phyloP scores from a whole-genome alignment of 2,329 filamentous ascomycete genomes.

The Epichloe gansuensis region DNA sequence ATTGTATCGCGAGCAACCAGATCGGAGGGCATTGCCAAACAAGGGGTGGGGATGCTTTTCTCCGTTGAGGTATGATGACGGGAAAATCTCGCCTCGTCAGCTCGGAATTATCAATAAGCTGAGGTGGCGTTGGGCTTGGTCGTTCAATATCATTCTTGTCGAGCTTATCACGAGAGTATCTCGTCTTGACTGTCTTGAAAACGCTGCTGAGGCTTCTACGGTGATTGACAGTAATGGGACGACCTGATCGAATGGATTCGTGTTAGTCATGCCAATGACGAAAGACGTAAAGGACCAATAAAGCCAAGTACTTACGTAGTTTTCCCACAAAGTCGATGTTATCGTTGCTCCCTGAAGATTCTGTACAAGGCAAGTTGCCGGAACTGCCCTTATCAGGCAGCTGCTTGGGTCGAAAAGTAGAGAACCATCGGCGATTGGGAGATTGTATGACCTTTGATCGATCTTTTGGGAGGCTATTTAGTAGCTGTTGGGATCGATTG shows the following conservation, averaged over 20 bases:
- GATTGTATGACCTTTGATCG: slow-evolving; percentile 1
- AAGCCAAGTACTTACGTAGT: neutral
- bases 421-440: slow-evolving; percentile 10
- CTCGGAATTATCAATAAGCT: neutral
- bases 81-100: neutral
- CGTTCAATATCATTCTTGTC: slow-evolving; percentile 4
- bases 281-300: neutral
- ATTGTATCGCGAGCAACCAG: slow-evolving; percentile 12
- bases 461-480: slow-evolving; percentile 1
- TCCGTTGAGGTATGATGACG: neutral
- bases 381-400: neutral
- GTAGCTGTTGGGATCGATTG: slow-evolving; percentile 9
- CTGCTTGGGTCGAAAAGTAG: slow-evolving; percentile 8
- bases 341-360: neutral
- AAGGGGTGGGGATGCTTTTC: slow-evolving; percentile 12
- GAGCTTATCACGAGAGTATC: slow-evolving; percentile 15
- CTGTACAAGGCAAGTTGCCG: neutral
- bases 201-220: slow-evolving; percentile 19
- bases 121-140: neutral
- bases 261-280: neutral
- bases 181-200: slow-evolving; percentile 17
- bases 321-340: neutral
- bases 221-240: slow-evolving; percentile 7
- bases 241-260: neutral
- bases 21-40: slow-evolving; percentile 17